Conservation (phyloP, 768 basidiomycete species). For the Rubroboletus satanas region DNA sequence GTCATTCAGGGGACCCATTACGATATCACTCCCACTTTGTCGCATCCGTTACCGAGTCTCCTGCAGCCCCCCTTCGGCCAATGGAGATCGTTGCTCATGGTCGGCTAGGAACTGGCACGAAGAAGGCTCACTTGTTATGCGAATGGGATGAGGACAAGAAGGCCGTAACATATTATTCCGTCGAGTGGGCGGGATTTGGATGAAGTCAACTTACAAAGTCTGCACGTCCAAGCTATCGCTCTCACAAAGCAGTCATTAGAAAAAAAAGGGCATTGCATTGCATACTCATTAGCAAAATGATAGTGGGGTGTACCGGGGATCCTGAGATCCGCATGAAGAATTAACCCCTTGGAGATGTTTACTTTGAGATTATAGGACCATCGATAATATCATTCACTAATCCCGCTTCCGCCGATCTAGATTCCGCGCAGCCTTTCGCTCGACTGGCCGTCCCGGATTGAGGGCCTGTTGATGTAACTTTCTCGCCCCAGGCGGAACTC, state of each 20-base stretch:
- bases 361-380: slow-evolving; percentile 8
- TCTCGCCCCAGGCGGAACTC: slow-evolving; percentile 7
- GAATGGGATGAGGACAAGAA: slow-evolving; percentile 75
- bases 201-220: slow-evolving; percentile 8
- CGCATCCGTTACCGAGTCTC: slow-evolving; percentile 72
- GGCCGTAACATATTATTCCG: slow-evolving; percentile 67
- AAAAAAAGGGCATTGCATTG: slow-evolving; percentile 4
- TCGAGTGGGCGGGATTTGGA: slow-evolving; percentile 92
- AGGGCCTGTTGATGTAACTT: slow-evolving; percentile 9
- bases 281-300: slow-evolving; percentile 6
- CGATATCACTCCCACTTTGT: slow-evolving; percentile 97
- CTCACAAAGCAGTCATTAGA: neutral
- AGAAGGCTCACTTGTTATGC: slow-evolving; percentile 91
- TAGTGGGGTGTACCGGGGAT: slow-evolving; percentile 14
- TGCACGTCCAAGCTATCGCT: neutral
- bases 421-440: slow-evolving; percentile 24
- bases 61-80: slow-evolving; percentile 57
- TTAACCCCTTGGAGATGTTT: slow-evolving; percentile 5
- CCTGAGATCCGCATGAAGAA: slow-evolving; percentile 12
- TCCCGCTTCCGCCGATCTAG: slow-evolving; percentile 46
- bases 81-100: slow-evolving; percentile 97
- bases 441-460: slow-evolving; percentile 6
- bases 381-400: slow-evolving; percentile 23
- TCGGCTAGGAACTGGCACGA: slow-evolving; percentile 92
- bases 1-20: slow-evolving; percentile 74